Conservation (phyloP, 305 asterid species). For the Fraxinus dipetala region DNA sequence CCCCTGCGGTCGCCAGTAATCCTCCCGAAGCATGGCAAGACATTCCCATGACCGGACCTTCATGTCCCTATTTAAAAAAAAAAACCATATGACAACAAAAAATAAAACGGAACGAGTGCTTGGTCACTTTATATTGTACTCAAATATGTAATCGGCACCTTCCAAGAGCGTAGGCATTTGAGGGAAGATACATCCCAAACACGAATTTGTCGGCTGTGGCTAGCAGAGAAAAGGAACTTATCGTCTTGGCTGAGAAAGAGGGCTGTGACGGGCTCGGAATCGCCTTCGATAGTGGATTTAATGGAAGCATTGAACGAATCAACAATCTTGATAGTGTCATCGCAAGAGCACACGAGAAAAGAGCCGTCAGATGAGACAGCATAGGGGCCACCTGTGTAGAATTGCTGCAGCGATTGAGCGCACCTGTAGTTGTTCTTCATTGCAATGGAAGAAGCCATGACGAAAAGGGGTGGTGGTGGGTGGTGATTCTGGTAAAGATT, state of each 20-base stretch:
- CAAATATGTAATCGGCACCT: conserved; percentile 38
- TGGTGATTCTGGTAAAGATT: background rate
- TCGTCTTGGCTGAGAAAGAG: conserved; percentile 66
- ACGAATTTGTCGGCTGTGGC: conserved; percentile 91
- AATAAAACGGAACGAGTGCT: background rate
- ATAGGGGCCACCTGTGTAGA: conserved; percentile 87
- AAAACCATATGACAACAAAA: background rate
- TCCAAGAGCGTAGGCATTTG: conserved; percentile 91
- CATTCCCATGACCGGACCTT: conserved; percentile 94
- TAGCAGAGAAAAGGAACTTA: conserved; percentile 66
- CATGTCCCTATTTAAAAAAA: conserved; percentile 67
- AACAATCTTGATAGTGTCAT: conserved; percentile 63
- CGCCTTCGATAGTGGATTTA: conserved; percentile 82
- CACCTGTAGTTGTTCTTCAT: conserved; percentile 71
- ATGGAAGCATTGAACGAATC: conserved; percentile 69
- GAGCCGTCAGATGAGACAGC: conserved; percentile 80
- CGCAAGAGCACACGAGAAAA: conserved; percentile 79
- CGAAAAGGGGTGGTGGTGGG: conserved; percentile 9
- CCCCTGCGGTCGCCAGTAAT: conserved; percentile 92
- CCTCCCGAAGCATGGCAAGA: conserved; percentile 94
- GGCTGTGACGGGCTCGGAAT: conserved; percentile 78
- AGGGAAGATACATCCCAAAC: conserved; percentile 84
- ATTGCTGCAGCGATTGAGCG: conserved; percentile 70
- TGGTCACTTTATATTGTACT: background rate
- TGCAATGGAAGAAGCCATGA: conserved; percentile 48